Conservation (phyloP, 345 rosid species). For the Linum tenue region DNA sequence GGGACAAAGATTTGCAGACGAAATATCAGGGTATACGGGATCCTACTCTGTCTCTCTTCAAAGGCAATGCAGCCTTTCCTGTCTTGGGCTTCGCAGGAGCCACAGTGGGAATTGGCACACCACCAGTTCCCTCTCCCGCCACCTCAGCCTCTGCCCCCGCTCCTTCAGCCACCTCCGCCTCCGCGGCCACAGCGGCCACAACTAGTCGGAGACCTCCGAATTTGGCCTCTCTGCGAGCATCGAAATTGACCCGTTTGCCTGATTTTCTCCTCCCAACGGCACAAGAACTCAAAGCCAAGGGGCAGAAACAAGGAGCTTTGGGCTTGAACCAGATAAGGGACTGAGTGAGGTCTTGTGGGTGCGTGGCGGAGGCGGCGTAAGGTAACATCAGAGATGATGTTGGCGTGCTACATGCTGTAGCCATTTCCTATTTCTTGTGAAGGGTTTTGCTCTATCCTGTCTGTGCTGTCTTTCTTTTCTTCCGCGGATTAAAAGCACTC, state of each 20-base stretch:
- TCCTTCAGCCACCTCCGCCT: conserved; percentile 37
- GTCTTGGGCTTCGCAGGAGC: conserved; percentile 63
- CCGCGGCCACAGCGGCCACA: conserved; percentile 33
- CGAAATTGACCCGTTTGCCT: conserved; percentile 15
- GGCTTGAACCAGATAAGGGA: conserved; percentile 46
- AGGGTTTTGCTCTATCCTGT: background rate
- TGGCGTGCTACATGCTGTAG: conserved; percentile 35
- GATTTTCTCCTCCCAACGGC: conserved; percentile 17
- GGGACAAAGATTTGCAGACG: background rate
- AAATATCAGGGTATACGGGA: background rate
- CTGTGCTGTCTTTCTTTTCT: background rate
- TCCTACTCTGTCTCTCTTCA: conserved; percentile 85
- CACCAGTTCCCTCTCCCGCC: conserved; percentile 22
- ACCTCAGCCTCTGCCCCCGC: conserved; percentile 49
- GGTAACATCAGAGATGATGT: conserved; percentile 49
- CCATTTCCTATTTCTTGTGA: conserved; percentile 27
- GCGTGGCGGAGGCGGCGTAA: conserved; percentile 37
- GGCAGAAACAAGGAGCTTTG: conserved; percentile 27
- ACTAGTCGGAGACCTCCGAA: conserved; percentile 18
- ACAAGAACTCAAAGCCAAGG: conserved; percentile 25
- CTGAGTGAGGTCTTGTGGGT: conserved; percentile 41
- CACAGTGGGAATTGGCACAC: conserved; percentile 28
- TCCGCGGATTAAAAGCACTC: too few relatives aligned
- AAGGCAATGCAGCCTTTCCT: conserved; percentile 74
- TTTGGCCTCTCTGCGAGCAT: conserved; percentile 14